Conservation (phyloP, 2,329 filamentous ascomycete species). For the Penicillium sp. region DNA sequence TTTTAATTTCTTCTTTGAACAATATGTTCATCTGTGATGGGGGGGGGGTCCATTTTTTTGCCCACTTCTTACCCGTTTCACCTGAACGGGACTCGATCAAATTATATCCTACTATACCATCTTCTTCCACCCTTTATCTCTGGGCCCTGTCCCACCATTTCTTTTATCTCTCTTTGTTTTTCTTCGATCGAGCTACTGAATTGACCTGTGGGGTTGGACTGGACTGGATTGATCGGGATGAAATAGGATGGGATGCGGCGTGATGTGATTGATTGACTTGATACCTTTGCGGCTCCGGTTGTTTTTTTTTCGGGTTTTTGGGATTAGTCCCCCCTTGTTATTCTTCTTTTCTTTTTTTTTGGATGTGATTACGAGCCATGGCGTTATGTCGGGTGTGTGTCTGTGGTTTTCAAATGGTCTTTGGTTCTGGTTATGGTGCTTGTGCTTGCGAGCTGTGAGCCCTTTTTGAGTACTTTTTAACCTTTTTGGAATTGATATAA, state of each 20-base stretch:
- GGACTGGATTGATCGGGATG: neutral
- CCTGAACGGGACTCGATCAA: neutral
- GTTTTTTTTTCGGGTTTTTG: neutral
- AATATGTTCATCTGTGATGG: neutral
- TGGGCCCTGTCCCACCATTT: neutral
- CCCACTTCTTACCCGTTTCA: neutral
- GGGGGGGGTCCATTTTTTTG: neutral
- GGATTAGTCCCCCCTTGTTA: neutral
- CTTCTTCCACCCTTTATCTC: no score
- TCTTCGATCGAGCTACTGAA: neutral
- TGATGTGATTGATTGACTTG: neutral
- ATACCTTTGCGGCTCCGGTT: neutral
- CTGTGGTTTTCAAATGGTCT: neutral
- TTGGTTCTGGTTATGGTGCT: neutral
- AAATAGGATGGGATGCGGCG: neutral
- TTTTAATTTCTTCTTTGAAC: neutral
- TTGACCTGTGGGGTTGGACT: neutral
- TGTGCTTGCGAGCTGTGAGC: neutral
- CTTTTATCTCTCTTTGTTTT: neutral
- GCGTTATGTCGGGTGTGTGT: constrained; percentile 21
- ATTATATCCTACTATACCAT: neutral
- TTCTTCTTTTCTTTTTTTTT: constrained; percentile 11
- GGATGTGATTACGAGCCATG: constrained; percentile 24
- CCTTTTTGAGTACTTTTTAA: neutral
- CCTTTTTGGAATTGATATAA: neutral